Conservation (phyloP, 2,329 filamentous ascomycete genomes). For the Ophiostoma sp. region DNA sequence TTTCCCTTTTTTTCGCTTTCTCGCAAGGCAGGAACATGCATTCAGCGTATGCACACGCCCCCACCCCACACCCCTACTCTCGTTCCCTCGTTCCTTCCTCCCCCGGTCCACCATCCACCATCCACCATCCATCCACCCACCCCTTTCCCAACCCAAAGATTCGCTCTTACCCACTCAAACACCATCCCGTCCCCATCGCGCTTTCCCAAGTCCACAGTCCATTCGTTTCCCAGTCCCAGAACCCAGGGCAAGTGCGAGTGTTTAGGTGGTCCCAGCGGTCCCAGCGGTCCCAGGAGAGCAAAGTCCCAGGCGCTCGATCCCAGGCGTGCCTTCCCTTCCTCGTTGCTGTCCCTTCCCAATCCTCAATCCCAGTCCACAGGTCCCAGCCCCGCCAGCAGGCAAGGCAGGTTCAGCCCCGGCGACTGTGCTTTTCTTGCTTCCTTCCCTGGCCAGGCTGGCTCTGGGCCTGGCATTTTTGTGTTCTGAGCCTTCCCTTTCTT, state of each 20-base stretch:
- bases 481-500: neutral
- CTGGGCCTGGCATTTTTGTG: neutral
- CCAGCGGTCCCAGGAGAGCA: slow-evolving; percentile 27
- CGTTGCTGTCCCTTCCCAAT: neutral
- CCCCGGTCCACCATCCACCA: slow-evolving; percentile 15
- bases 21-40: slow-evolving; percentile 19
- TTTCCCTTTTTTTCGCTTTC: neutral
- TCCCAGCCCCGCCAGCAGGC: neutral
- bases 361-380: neutral
- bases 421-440: slow-evolving; percentile 7
- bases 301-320: neutral
- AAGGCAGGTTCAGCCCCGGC: slow-evolving; percentile 4
- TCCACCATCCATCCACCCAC: slow-evolving; percentile 20
- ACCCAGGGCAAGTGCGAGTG: neutral
- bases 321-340: neutral
- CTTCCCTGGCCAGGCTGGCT: no score
- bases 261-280: neutral
- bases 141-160: slow-evolving; percentile 27
- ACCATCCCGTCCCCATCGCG: slow-evolving; percentile 24
- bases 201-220: slow-evolving; percentile 17
- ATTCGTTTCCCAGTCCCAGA: neutral
- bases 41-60: slow-evolving; percentile 24
- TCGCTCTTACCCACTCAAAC: slow-evolving; percentile 25
- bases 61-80: neutral
- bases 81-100: slow-evolving; percentile 5